These are phyloP conservation scores for Echium plantagineum DNA, from an alignment of 257 asterid species.

Conservation along the genomic window DNA sequence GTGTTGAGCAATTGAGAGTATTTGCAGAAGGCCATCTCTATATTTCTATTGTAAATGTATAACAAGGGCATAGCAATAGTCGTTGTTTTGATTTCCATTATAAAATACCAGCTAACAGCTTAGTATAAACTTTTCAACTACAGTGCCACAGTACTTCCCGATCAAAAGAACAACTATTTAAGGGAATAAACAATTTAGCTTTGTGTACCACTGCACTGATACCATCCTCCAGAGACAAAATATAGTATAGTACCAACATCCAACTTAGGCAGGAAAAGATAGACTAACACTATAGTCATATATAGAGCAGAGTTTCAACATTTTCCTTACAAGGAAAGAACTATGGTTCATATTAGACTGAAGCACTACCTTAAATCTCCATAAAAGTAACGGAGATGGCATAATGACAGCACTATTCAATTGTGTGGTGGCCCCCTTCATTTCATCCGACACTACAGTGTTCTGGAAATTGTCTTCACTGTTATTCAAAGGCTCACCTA, in stretches of 20 bases:
- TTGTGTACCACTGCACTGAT: neutral
- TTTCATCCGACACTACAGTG: conserved; percentile 49
- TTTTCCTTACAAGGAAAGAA: neutral
- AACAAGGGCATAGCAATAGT: too few relatives aligned
- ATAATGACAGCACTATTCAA: conserved; percentile 52
- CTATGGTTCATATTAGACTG: neutral
- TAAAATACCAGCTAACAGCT: neutral
- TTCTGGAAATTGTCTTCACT: conserved; percentile 15
- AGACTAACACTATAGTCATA: neutral
- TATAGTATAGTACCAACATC: neutral
- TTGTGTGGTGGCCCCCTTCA: conserved; percentile 57
- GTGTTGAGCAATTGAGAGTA: neutral
- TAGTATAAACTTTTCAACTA: neutral
- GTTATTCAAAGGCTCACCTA: conserved; percentile 8
- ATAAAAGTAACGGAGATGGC: conserved; percentile 77
- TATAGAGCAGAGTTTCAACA: neutral
- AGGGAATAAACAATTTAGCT: neutral
- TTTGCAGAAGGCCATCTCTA: neutral
- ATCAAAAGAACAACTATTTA: too few relatives aligned
- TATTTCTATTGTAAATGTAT: neutral
- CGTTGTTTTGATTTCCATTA: too few relatives aligned
- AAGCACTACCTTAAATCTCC: conserved; percentile 87
- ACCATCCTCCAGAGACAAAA: neutral
- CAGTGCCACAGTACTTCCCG: neutral
- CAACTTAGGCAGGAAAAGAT: too few relatives aligned